Evolutionary conservation across 306 rosid species (phyloP).

Genomic region (Potentilla sterilis): DNA sequence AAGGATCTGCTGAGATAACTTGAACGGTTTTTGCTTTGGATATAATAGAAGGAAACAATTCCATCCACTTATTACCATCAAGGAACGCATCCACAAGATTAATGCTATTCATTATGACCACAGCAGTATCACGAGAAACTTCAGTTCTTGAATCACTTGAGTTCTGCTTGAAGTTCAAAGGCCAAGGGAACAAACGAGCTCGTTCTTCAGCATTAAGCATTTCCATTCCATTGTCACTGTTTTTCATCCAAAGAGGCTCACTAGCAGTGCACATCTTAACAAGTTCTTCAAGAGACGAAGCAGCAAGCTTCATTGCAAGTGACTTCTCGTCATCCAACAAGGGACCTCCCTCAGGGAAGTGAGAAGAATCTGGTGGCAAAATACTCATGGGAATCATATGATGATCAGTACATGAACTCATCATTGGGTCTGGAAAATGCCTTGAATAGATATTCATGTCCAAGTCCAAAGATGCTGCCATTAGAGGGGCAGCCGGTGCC

Average conservation of each 20-base stretch:
- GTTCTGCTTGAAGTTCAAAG: slow-evolving; percentile 50
- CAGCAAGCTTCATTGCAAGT: slow-evolving; percentile 69
- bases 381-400: slow-evolving; percentile 62
- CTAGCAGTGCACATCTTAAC: slow-evolving; percentile 58
- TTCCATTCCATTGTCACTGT: slow-evolving; percentile 51
- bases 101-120: slow-evolving; percentile 93
- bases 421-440: slow-evolving; percentile 53
- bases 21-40: slow-evolving; percentile 85
- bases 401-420: slow-evolving; percentile 37
- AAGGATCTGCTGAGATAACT: slow-evolving; percentile 66
- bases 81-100: slow-evolving; percentile 91
- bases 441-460: slow-evolving; percentile 87
- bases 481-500: slow-evolving; percentile 37
- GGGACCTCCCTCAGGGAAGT: slow-evolving; percentile 46
- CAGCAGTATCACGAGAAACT: slow-evolving; percentile 67
- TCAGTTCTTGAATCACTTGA: slow-evolving; percentile 52
- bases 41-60: slow-evolving; percentile 85
- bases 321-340: slow-evolving; percentile 71
- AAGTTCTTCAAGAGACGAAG: slow-evolving; percentile 59
- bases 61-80: slow-evolving; percentile 88
- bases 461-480: slow-evolving; percentile 65
- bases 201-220: slow-evolving; percentile 73
- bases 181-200: slow-evolving; percentile 58
- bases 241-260: slow-evolving; percentile 73
- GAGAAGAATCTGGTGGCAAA: slow-evolving; percentile 51